These are phyloP conservation scores for Pouteria glomerata DNA, from an alignment of 148 eudicot species.

Conservation along the genomic window DNA sequence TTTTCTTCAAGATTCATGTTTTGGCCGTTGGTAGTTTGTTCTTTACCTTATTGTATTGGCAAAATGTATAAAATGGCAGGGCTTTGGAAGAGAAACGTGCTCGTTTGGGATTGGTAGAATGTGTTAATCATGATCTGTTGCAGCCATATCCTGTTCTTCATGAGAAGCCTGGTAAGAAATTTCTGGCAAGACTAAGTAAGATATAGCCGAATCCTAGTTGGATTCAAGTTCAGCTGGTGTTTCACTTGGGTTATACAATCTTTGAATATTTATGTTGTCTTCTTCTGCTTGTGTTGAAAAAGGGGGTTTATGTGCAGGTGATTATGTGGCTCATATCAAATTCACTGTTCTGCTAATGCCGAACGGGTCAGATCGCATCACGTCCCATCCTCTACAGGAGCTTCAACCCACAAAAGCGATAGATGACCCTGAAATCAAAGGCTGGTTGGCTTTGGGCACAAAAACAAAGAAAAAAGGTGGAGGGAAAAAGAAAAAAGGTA, in stretches of 20 bases:
- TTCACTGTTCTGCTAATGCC: slow-evolving; percentile 98
- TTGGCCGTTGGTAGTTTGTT: not conserved
- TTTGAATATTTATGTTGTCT: not conserved
- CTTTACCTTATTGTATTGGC: not conserved
- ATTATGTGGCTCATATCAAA: slow-evolving; percentile 75
- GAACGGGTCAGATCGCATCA: slow-evolving; percentile 87
- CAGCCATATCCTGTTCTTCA: slow-evolving; percentile 97
- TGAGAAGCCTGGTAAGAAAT: slow-evolving; percentile 75
- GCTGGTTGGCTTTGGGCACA: slow-evolving; percentile 71
- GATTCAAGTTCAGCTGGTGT: not conserved
- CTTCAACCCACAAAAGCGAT: slow-evolving; percentile 67
- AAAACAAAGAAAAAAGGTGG: slow-evolving; percentile 98
- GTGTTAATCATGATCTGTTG: slow-evolving; percentile 80
- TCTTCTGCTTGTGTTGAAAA: not conserved
- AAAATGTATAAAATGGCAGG: slow-evolving; percentile 27
- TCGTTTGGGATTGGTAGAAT: slow-evolving; percentile 83
- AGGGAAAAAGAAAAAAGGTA: slow-evolving; percentile 98
- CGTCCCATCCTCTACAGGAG: slow-evolving; percentile 80
- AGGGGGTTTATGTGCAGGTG: slow-evolving; percentile 42
- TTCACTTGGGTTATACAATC: not conserved
- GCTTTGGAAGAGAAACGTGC: slow-evolving; percentile 91
- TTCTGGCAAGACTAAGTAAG: not conserved
- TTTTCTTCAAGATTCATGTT: not conserved
- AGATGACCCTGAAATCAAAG: slow-evolving; percentile 91
- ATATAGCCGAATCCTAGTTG: not conserved